phyloP scores from a whole-genome alignment of 208 protist genomes.

The Crithidia sp. region DNA sequence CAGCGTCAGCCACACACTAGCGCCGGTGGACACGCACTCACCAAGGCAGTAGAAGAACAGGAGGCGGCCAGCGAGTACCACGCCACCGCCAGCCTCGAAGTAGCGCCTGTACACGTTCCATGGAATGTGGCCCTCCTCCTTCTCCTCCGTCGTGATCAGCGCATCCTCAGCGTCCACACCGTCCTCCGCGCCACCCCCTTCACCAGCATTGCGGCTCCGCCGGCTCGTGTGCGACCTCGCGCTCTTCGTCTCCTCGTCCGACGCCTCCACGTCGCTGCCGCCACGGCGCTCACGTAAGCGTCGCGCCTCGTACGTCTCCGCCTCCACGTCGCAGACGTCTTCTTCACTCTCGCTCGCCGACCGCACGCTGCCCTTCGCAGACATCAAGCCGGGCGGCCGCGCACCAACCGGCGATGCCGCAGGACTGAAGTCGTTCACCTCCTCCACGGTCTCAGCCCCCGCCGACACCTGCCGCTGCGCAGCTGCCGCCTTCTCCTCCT shows the following conservation, averaged over 20 bases:
- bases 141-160: conserved; percentile 74
- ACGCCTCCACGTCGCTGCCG: background rate
- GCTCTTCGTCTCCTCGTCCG: background rate
- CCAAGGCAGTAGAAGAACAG: conserved; percentile 35
- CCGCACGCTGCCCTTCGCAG: background rate
- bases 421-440: conserved; percentile 5
- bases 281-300: background rate
- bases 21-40: conserved; percentile 29
- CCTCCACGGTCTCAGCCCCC: background rate
- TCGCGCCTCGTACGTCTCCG: background rate
- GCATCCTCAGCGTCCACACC: conserved; percentile 8
- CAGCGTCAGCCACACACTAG: conserved; percentile 57
- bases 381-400: background rate
- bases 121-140: conserved; percentile 56
- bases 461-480: background rate
- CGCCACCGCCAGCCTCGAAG: conserved; percentile 44
- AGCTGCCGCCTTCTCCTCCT: conserved; percentile 13
- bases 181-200: background rate
- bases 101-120: conserved; percentile 58
- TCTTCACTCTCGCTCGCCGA: background rate
- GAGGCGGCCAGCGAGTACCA: conserved; percentile 13
- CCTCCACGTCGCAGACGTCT: background rate
- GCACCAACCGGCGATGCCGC: background rate
- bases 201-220: background rate
- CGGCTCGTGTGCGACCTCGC: no score